phyloP scores from a whole-genome alignment of 2,329 filamentous ascomycete genomes.

The Cladosporium sp. region DNA sequence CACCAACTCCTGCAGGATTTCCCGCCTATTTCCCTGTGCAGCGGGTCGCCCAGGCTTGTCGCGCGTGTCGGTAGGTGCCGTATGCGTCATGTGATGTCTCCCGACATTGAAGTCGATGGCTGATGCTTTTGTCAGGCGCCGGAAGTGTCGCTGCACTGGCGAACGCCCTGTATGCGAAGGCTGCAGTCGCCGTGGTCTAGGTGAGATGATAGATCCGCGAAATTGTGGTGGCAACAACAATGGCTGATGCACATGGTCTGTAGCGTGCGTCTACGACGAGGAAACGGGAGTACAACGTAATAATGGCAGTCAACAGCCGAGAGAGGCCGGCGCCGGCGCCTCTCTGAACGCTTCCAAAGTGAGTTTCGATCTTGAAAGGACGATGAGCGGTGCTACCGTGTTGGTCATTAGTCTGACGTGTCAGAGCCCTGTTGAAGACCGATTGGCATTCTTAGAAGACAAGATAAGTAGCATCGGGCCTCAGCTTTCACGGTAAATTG shows the following conservation, averaged over 20 bases:
- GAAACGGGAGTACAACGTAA: not conserved
- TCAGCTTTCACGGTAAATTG: not conserved
- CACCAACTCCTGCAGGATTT: not conserved
- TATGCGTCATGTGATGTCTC: not conserved
- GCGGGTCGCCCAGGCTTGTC: not conserved
- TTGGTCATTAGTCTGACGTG: not conserved
- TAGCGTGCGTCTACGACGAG: not conserved
- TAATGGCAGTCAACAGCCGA: not conserved
- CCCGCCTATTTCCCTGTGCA: not conserved
- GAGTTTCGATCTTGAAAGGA: not conserved
- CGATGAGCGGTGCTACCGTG: not conserved
- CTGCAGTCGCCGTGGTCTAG: not conserved
- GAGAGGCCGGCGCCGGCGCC: not conserved
- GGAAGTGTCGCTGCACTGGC: not conserved
- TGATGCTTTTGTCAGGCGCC: not conserved
- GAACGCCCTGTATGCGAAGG: not conserved
- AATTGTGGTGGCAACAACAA: not conserved
- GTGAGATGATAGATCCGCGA: not conserved
- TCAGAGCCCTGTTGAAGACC: not conserved
- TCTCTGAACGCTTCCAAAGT: not conserved
- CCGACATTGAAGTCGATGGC: too few relatives aligned
- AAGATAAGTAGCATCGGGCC: not conserved
- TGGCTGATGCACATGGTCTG: not conserved
- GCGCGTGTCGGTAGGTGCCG: not conserved
- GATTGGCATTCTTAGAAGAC: not conserved